Evolutionary conservation across 106 monocot species (phyloP).

Genomic region (Dendrobium chrysotoxum): DNA sequence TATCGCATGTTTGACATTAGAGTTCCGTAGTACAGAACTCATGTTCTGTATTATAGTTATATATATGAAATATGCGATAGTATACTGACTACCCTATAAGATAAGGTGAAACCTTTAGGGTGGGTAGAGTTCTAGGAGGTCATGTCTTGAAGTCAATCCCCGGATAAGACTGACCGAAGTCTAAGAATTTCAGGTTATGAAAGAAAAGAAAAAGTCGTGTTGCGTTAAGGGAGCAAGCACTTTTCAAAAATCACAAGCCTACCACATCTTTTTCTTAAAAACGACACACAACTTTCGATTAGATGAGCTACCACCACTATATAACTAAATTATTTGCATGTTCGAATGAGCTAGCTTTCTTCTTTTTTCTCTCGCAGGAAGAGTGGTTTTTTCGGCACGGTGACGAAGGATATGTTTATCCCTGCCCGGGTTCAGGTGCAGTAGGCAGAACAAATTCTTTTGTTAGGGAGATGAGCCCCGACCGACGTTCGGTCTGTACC

Average conservation of each 20-base stretch:
- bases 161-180: neutral
- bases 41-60: neutral
- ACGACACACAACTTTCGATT: neutral
- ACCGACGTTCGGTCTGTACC: constrained; percentile 1
- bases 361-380: constrained; percentile 3
- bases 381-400: neutral
- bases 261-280: neutral
- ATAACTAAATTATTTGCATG: neutral
- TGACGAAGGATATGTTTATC: constrained; percentile 1
- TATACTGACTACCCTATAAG: neutral
- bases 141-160: neutral
- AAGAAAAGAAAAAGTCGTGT: neutral
- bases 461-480: constrained; percentile 4
- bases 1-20: neutral
- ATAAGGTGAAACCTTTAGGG: constrained; percentile 1
- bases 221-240: too few species aligned
- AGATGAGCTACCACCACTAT: neutral
- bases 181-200: neutral
- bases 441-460: constrained; percentile 3
- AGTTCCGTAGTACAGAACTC: constrained; percentile 2
- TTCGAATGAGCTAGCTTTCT: constrained; percentile 6
- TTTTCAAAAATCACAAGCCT: neutral
- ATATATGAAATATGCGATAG: constrained; percentile 2
- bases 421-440: constrained; percentile 3
- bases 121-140: constrained; percentile 6